A percentile compares a stretch with the other conserved stretches of the same genome.
Conservation (phyloP, 2,329 filamentous ascomycete genomes). For the Eurotiales sp. region DNA sequence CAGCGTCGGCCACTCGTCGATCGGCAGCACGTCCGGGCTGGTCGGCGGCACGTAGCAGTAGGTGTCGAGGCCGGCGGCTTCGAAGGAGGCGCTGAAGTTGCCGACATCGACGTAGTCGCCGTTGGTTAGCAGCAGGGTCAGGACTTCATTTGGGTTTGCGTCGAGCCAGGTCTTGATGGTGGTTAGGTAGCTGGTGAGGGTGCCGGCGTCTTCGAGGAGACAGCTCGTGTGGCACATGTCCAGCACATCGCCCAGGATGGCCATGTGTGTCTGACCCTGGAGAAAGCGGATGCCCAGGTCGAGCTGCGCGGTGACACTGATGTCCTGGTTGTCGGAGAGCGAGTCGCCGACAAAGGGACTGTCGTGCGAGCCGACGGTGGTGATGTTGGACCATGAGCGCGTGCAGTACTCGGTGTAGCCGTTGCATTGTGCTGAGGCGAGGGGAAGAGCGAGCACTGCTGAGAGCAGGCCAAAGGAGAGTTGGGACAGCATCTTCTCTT, state of each 20-base stretch:
- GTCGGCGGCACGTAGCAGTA: constrained; percentile 37
- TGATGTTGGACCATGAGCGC: constrained; percentile 57
- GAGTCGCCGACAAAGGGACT: constrained; percentile 59
- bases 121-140: constrained; percentile 63
- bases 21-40: constrained; percentile 26
- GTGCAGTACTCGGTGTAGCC: constrained; percentile 54
- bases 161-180: constrained; percentile 61
- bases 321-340: constrained; percentile 58
- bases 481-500: constrained; percentile 2
- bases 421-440: constrained; percentile 48
- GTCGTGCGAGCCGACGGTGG: constrained; percentile 63
- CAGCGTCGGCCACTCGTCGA: constrained; percentile 42
- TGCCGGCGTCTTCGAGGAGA: constrained; percentile 55
- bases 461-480: constrained; percentile 1
- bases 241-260: constrained; percentile 46
- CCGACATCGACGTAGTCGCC: constrained; percentile 42
- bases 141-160: constrained; percentile 56
- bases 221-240: constrained; percentile 65
- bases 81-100: constrained; percentile 32
- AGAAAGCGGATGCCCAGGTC: constrained; percentile 61
- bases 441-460: constrained; percentile 2
- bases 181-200: constrained; percentile 53
- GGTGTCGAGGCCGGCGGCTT: constrained; percentile 26
- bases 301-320: constrained; percentile 57
- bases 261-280: constrained; percentile 59